Evolutionary conservation across 1,284 basidiomycete genomes (phyloP).

Genomic region (Naganishia cerealis): DNA sequence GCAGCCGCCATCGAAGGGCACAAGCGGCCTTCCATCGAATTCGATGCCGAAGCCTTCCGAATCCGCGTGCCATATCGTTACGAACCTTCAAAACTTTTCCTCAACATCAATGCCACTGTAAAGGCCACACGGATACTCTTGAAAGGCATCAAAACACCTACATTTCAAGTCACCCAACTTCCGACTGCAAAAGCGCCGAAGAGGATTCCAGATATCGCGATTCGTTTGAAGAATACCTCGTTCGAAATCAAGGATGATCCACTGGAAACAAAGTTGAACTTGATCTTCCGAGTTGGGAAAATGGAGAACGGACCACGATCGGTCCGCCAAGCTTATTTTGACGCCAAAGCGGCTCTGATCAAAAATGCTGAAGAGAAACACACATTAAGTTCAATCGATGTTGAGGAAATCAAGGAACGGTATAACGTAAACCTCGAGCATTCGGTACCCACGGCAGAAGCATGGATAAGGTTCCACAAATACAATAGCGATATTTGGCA

Average conservation of each 20-base stretch:
- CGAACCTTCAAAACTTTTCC: constrained; percentile 69
- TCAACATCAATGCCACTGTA: constrained; percentile 64
- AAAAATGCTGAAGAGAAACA: constrained; percentile 20
- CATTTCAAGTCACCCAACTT: constrained; percentile 47
- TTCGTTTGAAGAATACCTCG: constrained; percentile 65
- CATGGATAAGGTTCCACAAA: constrained; percentile 68
- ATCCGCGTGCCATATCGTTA: constrained; percentile 79
- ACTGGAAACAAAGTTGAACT: constrained; percentile 75
- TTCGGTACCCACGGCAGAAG: constrained; percentile 69
- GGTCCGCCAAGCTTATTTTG: constrained; percentile 77
- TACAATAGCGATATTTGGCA: constrained; percentile 81
- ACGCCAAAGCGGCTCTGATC: constrained; percentile 60
- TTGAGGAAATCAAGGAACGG: constrained; percentile 39
- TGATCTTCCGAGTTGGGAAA: constrained; percentile 74
- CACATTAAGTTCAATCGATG: not conserved
- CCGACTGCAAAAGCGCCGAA: constrained; percentile 73
- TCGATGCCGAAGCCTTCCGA: constrained; percentile 64
- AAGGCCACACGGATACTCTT: constrained; percentile 71
- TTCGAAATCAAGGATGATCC: constrained; percentile 86
- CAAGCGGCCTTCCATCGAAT: constrained; percentile 27
- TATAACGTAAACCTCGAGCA: constrained; percentile 64
- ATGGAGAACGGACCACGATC: constrained; percentile 73
- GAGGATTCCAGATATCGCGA: constrained; percentile 64
- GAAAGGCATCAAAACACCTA: constrained; percentile 38
- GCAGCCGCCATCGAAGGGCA: constrained; percentile 55